phyloP scores from a whole-genome alignment of 495 filamentous ascomycete species.

The Aspergillus hancockii region DNA sequence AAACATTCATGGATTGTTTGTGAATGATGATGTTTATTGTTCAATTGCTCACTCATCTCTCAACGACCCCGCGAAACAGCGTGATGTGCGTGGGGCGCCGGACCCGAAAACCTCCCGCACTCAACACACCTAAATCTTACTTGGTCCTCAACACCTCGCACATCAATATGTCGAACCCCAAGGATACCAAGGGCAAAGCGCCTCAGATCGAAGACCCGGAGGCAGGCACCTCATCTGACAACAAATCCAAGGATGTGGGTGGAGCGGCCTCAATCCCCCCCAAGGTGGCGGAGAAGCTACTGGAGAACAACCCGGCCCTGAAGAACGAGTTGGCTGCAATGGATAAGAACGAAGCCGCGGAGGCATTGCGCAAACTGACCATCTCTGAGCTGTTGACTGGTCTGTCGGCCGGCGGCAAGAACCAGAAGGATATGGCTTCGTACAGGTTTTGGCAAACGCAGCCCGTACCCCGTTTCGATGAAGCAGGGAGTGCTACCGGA shows the following conservation, averaged over 20 bases:
- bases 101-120: slow-evolving; percentile 24
- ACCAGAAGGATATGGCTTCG: slow-evolving; percentile 89
- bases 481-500: slow-evolving; percentile 46
- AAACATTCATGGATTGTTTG: no score
- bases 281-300: slow-evolving; percentile 44
- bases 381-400: slow-evolving; percentile 83
- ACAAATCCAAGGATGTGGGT: slow-evolving; percentile 30
- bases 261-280: slow-evolving; percentile 37
- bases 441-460: slow-evolving; percentile 99
- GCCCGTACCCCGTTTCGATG: slow-evolving; percentile 83
- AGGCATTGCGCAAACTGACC: slow-evolving; percentile 70
- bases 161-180: slow-evolving; percentile 39
- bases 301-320: slow-evolving; percentile 53
- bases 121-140: slow-evolving; percentile 8
- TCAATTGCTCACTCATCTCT: neutral
- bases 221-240: slow-evolving; percentile 18
- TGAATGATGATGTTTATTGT: no score
- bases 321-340: slow-evolving; percentile 47
- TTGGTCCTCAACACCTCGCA: slow-evolving; percentile 19
- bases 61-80: slow-evolving; percentile 6
- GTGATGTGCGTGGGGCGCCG: slow-evolving; percentile 41
- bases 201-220: slow-evolving; percentile 25
- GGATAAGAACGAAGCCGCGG: slow-evolving; percentile 51
- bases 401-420: slow-evolving; percentile 72
- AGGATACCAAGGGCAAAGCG: slow-evolving; percentile 44